Evolutionary conservation across 306 rosid genomes (phyloP).

Genomic region (Dryas drummondii): DNA sequence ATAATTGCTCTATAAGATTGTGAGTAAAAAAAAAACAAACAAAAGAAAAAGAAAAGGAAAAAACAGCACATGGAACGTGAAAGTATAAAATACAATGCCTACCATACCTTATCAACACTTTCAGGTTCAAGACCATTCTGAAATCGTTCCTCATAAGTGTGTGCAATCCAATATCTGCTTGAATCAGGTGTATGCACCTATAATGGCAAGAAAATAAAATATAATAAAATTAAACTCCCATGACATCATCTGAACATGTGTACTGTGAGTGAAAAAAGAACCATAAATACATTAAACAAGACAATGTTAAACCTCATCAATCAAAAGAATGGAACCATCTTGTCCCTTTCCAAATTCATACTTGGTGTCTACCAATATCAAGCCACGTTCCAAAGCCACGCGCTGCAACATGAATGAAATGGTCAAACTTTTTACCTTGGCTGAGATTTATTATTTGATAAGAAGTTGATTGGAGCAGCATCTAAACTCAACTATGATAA

Average conservation of each 20-base stretch:
- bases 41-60: too few relatives aligned
- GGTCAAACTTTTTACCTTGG: not conserved
- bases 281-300: slow-evolving; percentile 10
- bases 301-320: slow-evolving; percentile 69
- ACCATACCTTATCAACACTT: slow-evolving; percentile 81
- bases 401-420: slow-evolving; percentile 47
- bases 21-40: not conserved
- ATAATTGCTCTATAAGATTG: not conserved
- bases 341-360: slow-evolving; percentile 91
- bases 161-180: slow-evolving; percentile 95
- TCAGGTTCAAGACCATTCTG: slow-evolving; percentile 86
- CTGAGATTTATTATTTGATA: not conserved
- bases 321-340: slow-evolving; percentile 80
- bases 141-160: slow-evolving; percentile 69
- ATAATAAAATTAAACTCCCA: slow-evolving; percentile 11
- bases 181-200: slow-evolving; percentile 99
- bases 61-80: not conserved
- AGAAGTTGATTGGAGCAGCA: not conserved
- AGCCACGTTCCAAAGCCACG: slow-evolving; percentile 89
- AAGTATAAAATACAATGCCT: slow-evolving; percentile 10
- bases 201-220: slow-evolving; percentile 10
- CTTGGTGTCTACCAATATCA: slow-evolving; percentile 91
- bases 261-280: not conserved
- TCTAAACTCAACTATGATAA: not conserved
- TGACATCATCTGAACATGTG: slow-evolving; percentile 15